These are phyloP conservation scores for Cryptosporidium xiaoi DNA, from an alignment of 169 alveolate genomes.

Conservation along the genomic window DNA sequence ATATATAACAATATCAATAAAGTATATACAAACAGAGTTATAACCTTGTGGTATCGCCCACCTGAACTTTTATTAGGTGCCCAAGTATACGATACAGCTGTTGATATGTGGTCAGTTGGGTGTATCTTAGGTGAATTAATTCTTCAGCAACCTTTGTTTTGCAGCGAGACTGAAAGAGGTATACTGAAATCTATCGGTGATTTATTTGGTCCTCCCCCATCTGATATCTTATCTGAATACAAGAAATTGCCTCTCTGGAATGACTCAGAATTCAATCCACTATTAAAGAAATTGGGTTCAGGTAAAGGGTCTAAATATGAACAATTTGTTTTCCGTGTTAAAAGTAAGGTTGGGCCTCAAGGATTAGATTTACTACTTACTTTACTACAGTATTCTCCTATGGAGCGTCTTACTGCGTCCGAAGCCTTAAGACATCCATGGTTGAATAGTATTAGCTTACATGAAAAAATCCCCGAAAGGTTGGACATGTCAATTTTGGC, in stretches of 20 bases:
- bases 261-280: conserved; percentile 73
- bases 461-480: conserved; percentile 42
- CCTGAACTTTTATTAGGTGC: conserved; percentile 96
- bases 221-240: conserved; percentile 73
- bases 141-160: conserved; percentile 89
- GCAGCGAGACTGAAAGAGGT: conserved; percentile 89
- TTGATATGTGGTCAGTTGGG: conserved; percentile 97
- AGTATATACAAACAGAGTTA: conserved; percentile 92
- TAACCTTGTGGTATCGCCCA: conserved; percentile 97
- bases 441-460: conserved; percentile 37
- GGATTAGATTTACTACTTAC: conserved; percentile 82
- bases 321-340: conserved; percentile 61
- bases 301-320: conserved; percentile 62
- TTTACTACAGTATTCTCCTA: conserved; percentile 80
- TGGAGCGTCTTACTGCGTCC: conserved; percentile 79
- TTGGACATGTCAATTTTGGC: conserved; percentile 59
- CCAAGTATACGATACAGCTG: conserved; percentile 87
- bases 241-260: conserved; percentile 69
- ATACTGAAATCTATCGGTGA: conserved; percentile 86
- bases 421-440: conserved; percentile 84
- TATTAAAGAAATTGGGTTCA: conserved; percentile 60
- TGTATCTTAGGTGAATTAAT: conserved; percentile 93
- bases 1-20: conserved; percentile 80
- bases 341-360: conserved; percentile 73
- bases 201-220: conserved; percentile 84